phyloP scores from a whole-genome alignment of 2,329 filamentous ascomycete species.

The Aaosphaeria pasadenensis region DNA sequence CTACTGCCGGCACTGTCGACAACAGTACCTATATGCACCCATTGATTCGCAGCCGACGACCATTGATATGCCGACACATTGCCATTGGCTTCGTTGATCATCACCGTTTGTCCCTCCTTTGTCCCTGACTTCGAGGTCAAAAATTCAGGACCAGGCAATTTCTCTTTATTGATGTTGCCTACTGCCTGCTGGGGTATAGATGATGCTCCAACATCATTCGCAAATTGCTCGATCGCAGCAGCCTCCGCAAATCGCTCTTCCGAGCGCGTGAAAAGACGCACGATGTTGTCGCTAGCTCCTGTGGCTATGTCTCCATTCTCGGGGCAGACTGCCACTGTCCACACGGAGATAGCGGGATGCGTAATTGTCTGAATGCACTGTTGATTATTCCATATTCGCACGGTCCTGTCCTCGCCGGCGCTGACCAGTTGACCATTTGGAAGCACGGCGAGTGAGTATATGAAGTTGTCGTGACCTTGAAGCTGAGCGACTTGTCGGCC shows the following conservation, averaged over 20 bases:
- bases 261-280: slow-evolving; percentile 78
- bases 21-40: slow-evolving; percentile 90
- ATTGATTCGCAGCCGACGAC: slow-evolving; percentile 65
- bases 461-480: slow-evolving; percentile 88
- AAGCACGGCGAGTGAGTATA: slow-evolving; percentile 77
- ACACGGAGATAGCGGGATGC: slow-evolving; percentile 94
- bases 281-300: slow-evolving; percentile 83
- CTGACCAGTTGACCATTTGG: slow-evolving; percentile 87
- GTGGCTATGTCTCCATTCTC: slow-evolving; percentile 91
- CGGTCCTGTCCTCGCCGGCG: slow-evolving; percentile 89
- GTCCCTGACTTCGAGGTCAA: slow-evolving; percentile 77
- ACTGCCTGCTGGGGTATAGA: slow-evolving; percentile 86
- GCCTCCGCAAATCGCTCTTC: slow-evolving; percentile 66
- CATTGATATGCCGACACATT: slow-evolving; percentile 85
- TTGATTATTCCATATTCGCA: slow-evolving; percentile 79
- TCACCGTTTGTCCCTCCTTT: slow-evolving; percentile 95
- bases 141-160: slow-evolving; percentile 85
- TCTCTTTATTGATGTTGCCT: slow-evolving; percentile 78
- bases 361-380: slow-evolving; percentile 94
- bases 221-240: slow-evolving; percentile 69
- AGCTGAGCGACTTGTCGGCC: slow-evolving; percentile 75
- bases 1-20: slow-evolving; percentile 84
- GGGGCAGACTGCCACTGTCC: slow-evolving; percentile 79
- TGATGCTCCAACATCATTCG: slow-evolving; percentile 76
- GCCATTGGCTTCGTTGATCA: slow-evolving; percentile 80